Evolutionary conservation across 2,329 filamentous ascomycete genomes (phyloP), one percentile per base, ranked within the genome.

Genomic region (Stachybotrys chlorohalonatus): DNA sequence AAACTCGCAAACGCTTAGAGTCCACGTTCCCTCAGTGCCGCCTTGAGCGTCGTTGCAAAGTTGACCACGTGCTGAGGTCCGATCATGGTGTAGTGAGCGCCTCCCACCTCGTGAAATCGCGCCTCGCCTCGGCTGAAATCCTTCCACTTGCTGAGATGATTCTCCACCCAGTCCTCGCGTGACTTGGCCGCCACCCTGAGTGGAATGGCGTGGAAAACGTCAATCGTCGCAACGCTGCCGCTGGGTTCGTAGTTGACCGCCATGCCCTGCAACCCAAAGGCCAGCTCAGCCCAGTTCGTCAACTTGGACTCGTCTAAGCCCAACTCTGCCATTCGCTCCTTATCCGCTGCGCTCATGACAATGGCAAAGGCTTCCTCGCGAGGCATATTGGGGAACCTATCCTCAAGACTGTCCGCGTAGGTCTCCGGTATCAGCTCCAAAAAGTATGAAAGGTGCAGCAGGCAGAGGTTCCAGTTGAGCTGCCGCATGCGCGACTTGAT

Each of bases 381-480:
- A 31, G 30, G n/a, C 30, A 51, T 17, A n/a, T 36, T 16, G 16
- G 30, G 30, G 49, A 51, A 51, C 16, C 17, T 31, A 36, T 51
- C 24, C 30, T 51, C 49, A 11, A 32, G 8, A n/a, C 67, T 58
- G 39, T 62, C 53, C 5, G 60, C 55, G 31, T 54, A 53, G 2
- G 62, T 61, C 52, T 76, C 71, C 13, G 61, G 59, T 3, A 73
- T 64, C 6, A 79, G 59, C 2, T 60, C 69, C 3, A 75, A 59
- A 57, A 78, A 78, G 47, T 70, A 65, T 0, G 64, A 57, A 1
- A 78, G 62, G 55, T 76, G 68, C 0, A 76, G 53, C 6, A 77
- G 60, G 51, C 70, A 71, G 36, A 59, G 57, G 53, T 64, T 66
- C 67, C 70, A 75, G 56, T 65, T 56, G 24, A 76, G 65, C 57